Evolutionary conservation across 2,329 filamentous ascomycete genomes (phyloP).

Genomic region (Didymella pomorum): DNA sequence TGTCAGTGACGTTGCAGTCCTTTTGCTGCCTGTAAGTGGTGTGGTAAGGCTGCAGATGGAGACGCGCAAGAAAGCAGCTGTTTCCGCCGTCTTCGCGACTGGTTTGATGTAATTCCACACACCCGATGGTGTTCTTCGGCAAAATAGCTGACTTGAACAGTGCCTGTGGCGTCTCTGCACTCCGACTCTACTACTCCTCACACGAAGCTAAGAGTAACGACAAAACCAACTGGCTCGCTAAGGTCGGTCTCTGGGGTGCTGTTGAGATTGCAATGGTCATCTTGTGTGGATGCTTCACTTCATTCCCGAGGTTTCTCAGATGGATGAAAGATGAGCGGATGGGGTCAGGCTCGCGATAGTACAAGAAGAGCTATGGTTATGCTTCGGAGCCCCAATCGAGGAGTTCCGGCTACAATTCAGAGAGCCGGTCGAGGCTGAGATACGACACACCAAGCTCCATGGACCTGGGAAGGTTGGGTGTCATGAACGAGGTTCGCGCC

Average conservation of each 20-base stretch:
- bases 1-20: conserved; percentile 27
- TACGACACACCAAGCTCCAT: neutral
- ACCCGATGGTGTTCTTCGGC: neutral
- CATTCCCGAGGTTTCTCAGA: conserved; percentile 25
- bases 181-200: conserved; percentile 14
- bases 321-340: conserved; percentile 3
- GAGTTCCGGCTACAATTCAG: neutral
- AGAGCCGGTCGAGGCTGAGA: conserved; percentile 7
- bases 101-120: conserved; percentile 4
- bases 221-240: conserved; percentile 22
- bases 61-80: conserved; percentile 9
- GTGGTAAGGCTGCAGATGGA: conserved; percentile 8
- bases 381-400: neutral
- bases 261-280: conserved; percentile 23
- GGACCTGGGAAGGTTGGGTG: conserved; percentile 2
- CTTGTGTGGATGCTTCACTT: conserved; percentile 26
- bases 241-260: conserved; percentile 17
- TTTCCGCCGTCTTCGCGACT: conserved; percentile 9
- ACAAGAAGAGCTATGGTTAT: neutral
- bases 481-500: neutral
- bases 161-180: neutral
- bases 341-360: neutral
- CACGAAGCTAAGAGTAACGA: conserved; percentile 17
- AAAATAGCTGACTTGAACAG: neutral
- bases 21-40: conserved; percentile 26